Percentiles rank a stretch among this genome's conserved stretches.
Evolutionary conservation across 768 basidiomycete genomes (phyloP).

Genomic region (Trametes coccinea): DNA sequence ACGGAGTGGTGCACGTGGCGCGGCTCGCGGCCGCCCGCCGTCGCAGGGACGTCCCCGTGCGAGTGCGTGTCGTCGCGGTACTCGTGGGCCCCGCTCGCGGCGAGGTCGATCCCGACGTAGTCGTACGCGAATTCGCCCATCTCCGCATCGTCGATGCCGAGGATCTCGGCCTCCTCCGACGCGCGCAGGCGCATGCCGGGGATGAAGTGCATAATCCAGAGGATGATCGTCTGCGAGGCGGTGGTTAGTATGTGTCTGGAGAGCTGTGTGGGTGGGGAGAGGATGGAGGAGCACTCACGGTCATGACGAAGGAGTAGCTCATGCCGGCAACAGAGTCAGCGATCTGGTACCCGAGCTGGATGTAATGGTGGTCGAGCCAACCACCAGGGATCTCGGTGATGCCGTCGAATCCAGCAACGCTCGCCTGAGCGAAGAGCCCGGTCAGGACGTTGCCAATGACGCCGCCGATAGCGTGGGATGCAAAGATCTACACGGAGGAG

Average conservation of each 20-base stretch:
- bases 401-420: slow-evolving; percentile 82
- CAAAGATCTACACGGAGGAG: slow-evolving; percentile 67
- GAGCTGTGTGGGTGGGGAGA: background rate
- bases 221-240: slow-evolving; percentile 62
- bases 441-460: slow-evolving; percentile 79
- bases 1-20: slow-evolving; percentile 28
- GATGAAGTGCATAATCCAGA: slow-evolving; percentile 87
- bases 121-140: slow-evolving; percentile 58
- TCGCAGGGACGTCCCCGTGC: slow-evolving; percentile 31
- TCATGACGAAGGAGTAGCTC: slow-evolving; percentile 73
- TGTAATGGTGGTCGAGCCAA: slow-evolving; percentile 81
- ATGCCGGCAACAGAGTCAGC: slow-evolving; percentile 71
- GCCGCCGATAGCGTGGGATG: slow-evolving; percentile 79
- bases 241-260: background rate
- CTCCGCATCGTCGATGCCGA: slow-evolving; percentile 83
- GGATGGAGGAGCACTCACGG: slow-evolving; percentile 44
- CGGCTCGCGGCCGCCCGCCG: slow-evolving; percentile 38
- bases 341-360: slow-evolving; percentile 85
- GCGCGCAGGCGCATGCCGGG: slow-evolving; percentile 77
- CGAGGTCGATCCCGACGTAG: slow-evolving; percentile 45
- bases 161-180: slow-evolving; percentile 63
- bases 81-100: slow-evolving; percentile 18
- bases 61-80: slow-evolving; percentile 34
- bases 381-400: slow-evolving; percentile 68
- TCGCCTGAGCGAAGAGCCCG: slow-evolving; percentile 82